Percentiles rank a stretch among this genome's conserved stretches.
Conservation (phyloP, 202 grass and related monocot species). For the Panicum hallii region DNA sequence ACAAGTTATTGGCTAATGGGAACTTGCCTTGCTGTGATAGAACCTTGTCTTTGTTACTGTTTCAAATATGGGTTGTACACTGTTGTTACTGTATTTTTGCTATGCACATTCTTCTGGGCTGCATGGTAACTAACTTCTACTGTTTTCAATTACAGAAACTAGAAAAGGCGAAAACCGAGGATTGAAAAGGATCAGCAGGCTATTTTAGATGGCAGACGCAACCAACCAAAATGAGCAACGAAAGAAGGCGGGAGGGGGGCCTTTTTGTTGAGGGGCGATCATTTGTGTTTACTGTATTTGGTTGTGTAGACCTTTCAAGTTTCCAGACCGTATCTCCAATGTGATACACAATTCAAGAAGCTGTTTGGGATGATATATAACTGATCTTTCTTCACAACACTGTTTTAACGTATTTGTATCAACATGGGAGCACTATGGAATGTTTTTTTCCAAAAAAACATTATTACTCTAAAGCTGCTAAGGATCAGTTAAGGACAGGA, state of each 20-base stretch:
- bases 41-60: background rate
- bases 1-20: background rate
- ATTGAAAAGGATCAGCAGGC: constrained; percentile 18
- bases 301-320: constrained; percentile 13
- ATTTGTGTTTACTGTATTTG: background rate
- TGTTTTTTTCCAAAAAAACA: background rate
- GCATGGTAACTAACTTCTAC: constrained; percentile 32
- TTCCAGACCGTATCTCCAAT: too few relatives aligned
- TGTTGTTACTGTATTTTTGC: background rate
- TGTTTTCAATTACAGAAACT: constrained; percentile 46
- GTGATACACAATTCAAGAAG: background rate
- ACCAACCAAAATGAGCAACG: background rate
- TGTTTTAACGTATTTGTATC: background rate
- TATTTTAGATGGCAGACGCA: constrained; percentile 27
- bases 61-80: background rate
- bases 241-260: background rate
- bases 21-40: background rate
- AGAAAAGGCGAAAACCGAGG: constrained; percentile 47
- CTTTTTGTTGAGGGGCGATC: constrained; percentile 10
- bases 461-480: too few relatives aligned
- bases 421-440: background rate
- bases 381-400: background rate
- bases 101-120: background rate
- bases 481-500: too few relatives aligned
- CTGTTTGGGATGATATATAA: background rate